A percentile compares a stretch with the other conserved stretches of the same genome.
Evolutionary conservation across 2,329 filamentous ascomycete species (phyloP).

Genomic region (Aureobasidium namibiae): DNA sequence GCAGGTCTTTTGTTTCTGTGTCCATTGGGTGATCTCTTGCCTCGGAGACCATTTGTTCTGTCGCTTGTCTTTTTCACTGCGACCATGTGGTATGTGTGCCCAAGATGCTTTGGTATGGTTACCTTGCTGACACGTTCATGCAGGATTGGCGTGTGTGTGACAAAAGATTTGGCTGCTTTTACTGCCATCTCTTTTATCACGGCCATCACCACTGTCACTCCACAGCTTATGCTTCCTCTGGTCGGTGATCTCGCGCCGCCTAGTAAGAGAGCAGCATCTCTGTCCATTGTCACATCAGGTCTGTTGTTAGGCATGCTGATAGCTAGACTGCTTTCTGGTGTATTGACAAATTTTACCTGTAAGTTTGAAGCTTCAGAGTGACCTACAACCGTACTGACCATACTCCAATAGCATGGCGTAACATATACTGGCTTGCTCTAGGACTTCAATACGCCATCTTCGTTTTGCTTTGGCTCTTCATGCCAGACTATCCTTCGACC

Average conservation of each 20-base stretch:
- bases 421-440: conserved; percentile 70
- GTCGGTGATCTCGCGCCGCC: conserved; percentile 70
- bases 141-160: conserved; percentile 66
- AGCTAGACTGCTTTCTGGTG: conserved; percentile 66
- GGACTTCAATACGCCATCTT: conserved; percentile 63
- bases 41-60: conserved; percentile 61
- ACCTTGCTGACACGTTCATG: neutral
- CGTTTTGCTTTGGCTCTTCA: conserved; percentile 57
- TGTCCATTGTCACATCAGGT: conserved; percentile 68
- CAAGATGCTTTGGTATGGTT: conserved; percentile 31
- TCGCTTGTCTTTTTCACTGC: conserved; percentile 56
- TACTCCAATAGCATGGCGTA: conserved; percentile 60
- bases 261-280: conserved; percentile 56
- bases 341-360: conserved; percentile 50
- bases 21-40: conserved; percentile 63
- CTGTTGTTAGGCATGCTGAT: conserved; percentile 68
- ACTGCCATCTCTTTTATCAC: conserved; percentile 63
- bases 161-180: conserved; percentile 56
- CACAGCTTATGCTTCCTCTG: conserved; percentile 65
- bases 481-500: conserved; percentile 73
- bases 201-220: conserved; percentile 72
- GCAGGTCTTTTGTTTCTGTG: conserved; percentile 65
- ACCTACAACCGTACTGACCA: neutral
- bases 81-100: conserved; percentile 41
- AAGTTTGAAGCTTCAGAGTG: neutral